Conservation (phyloP, 352 stramenopile genomes). For the Globisporangium canariense region DNA sequence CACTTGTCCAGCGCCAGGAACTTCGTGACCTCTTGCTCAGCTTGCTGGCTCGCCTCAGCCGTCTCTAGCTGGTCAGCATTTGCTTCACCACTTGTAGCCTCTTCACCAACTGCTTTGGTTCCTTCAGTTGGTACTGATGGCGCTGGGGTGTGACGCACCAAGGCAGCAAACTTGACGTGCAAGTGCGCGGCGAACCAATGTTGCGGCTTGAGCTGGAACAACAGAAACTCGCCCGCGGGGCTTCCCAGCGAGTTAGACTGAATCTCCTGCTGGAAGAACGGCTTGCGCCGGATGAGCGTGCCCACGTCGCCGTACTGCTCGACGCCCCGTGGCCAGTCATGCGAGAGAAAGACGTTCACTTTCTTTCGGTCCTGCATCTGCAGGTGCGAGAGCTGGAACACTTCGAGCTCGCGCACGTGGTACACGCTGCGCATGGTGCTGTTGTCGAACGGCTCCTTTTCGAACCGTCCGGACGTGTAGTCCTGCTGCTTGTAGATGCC, state of each 20-base stretch:
- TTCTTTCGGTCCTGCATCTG: constrained; percentile 35
- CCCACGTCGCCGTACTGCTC: constrained; percentile 92
- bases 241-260: constrained; percentile 92
- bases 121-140: neutral
- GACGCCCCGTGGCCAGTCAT: constrained; percentile 99
- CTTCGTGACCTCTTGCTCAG: constrained; percentile 53
- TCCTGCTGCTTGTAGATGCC: constrained; percentile 91
- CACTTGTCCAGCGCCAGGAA: constrained; percentile 99
- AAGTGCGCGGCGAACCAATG: constrained; percentile 99
- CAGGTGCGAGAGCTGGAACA: constrained; percentile 90
- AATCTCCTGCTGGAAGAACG: constrained; percentile 95
- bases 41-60: neutral
- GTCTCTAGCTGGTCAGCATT: neutral
- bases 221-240: constrained; percentile 88
- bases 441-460: constrained; percentile 71
- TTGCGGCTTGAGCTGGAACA: constrained; percentile 90
- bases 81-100: neutral
- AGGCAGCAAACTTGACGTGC: constrained; percentile 97
- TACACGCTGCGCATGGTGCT: constrained; percentile 93
- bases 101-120: neutral
- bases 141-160: constrained; percentile 77
- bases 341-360: constrained; percentile 93
- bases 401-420: constrained; percentile 92
- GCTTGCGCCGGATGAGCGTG: constrained; percentile 91
- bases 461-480: constrained; percentile 70